Percentiles rank a stretch among this genome's conserved stretches.
Evolutionary conservation across 495 filamentous ascomycete genomes (phyloP).

Genomic region (Daldinia concentrica): DNA sequence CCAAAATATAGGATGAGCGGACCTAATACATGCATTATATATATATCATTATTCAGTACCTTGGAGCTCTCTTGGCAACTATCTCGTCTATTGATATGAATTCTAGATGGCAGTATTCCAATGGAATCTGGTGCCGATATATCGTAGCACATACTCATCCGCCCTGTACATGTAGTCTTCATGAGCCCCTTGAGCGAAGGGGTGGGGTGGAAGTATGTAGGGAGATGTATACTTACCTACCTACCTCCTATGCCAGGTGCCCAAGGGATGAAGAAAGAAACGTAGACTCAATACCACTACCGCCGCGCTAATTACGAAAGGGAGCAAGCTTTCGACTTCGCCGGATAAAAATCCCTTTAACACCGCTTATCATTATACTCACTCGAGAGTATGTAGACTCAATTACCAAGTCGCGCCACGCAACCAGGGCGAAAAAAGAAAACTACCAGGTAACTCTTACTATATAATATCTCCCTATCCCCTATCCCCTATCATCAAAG

Average conservation of each 20-base stretch:
- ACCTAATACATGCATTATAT: conserved; percentile 13
- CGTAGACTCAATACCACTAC: neutral
- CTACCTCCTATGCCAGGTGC: neutral
- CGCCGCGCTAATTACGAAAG: neutral
- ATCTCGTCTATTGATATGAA: neutral
- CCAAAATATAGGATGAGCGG: conserved; percentile 4
- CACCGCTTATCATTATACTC: conserved; percentile 10
- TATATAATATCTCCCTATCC: too few species aligned
- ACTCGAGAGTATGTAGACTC: conserved; percentile 1
- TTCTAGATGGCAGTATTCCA: neutral
- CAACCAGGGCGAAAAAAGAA: neutral
- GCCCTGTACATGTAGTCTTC: neutral
- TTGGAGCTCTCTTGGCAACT: neutral
- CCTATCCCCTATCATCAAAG: too few species aligned
- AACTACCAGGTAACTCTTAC: too few species aligned
- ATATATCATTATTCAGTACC: neutral
- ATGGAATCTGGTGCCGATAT: conserved; percentile 29
- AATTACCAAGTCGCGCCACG: conserved; percentile 25
- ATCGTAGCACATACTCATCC: neutral
- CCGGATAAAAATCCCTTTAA: neutral
- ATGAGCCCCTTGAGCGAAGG: neutral
- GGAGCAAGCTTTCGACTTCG: neutral
- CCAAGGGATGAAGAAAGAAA: conserved; percentile 9
- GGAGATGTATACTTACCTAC: conserved; percentile 6
- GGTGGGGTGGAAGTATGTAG: conserved; percentile 17